Percentiles rank a stretch among this genome's conserved stretches.
Conservation (phyloP, 176 grass and related monocot genomes). For the Aegilops sharonensis region DNA sequence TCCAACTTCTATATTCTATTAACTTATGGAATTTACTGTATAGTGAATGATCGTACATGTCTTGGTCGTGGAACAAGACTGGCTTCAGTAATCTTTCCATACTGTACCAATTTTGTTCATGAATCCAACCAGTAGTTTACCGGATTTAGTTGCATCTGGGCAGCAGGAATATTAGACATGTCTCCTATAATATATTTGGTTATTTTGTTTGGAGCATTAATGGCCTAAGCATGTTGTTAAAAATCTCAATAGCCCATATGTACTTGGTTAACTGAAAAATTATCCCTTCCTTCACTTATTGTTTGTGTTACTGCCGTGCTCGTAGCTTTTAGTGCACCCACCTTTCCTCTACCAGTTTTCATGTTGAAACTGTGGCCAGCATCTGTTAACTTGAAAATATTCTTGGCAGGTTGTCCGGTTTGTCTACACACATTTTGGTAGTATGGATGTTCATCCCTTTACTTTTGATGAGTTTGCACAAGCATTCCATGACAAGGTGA, state of each 20-base stretch:
- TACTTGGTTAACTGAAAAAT: not conserved
- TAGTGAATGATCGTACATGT: not conserved
- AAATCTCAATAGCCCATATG: not conserved
- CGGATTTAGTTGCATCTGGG: not conserved
- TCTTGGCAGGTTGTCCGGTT: conserved; percentile 75
- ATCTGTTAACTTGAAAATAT: conserved; percentile 31
- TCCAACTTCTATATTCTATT: not conserved
- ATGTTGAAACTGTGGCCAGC: not conserved
- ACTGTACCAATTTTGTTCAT: not conserved
- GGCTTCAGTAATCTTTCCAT: not conserved
- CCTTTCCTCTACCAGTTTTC: conserved; percentile 18
- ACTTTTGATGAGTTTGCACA: conserved; percentile 93
- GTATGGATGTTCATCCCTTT: conserved; percentile 65
- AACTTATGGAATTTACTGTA: not conserved
- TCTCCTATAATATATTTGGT: not conserved
- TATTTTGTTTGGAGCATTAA: not conserved
- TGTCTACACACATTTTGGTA: conserved; percentile 58
- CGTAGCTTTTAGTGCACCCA: not conserved
- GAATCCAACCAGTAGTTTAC: not conserved
- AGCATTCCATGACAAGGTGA: conserved; percentile 96
- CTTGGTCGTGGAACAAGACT: not conserved
- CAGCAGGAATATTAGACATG: conserved; percentile 3
- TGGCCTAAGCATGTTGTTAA: not conserved
- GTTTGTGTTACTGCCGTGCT: not conserved
- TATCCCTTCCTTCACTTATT: not conserved